Conservation (phyloP, 2,329 filamentous ascomycete species). For the Xylaria sp. region DNA sequence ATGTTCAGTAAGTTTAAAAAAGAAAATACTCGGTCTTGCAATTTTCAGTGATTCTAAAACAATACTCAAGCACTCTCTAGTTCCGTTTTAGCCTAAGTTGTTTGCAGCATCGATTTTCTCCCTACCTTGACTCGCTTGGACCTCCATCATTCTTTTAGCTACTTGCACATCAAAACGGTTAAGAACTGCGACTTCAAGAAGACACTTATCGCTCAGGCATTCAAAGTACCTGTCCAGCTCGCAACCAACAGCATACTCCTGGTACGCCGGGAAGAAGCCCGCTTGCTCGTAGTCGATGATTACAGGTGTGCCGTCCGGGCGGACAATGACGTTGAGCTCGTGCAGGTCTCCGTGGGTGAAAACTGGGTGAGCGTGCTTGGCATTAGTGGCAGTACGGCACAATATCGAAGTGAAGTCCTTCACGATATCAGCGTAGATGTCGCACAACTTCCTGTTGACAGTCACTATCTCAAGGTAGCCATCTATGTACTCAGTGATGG, state of each 20-base stretch:
- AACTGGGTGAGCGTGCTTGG: not conserved
- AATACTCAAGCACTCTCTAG: too few relatives aligned
- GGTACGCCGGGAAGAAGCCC: constrained; percentile 21
- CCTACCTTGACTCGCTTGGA: not conserved
- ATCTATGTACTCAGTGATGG: not conserved
- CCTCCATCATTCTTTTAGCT: not conserved
- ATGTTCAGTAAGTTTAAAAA: too few relatives aligned
- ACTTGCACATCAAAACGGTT: too few relatives aligned
- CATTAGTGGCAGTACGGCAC: not conserved
- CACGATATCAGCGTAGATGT: not conserved
- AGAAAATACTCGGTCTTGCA: too few relatives aligned
- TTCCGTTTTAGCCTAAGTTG: not conserved
- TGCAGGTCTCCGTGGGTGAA: constrained; percentile 24
- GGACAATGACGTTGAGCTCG: constrained; percentile 12
- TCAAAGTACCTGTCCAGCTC: not conserved
- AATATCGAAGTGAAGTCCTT: not conserved
- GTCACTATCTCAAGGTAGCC: not conserved
- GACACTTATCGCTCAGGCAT: constrained; percentile 14
- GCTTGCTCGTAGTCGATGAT: constrained; percentile 17
- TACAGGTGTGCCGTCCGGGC: not conserved
- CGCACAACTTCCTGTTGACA: rapidly evolving
- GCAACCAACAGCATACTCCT: not conserved
- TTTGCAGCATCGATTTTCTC: not conserved
- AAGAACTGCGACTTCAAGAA: not conserved
- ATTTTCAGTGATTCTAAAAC: too few relatives aligned